A percentile compares a stretch with the other conserved stretches of the same genome.
These are phyloP conservation scores for Pichia cactophila DNA, from an alignment of 1,139 yeast species.

Conservation along the genomic window DNA sequence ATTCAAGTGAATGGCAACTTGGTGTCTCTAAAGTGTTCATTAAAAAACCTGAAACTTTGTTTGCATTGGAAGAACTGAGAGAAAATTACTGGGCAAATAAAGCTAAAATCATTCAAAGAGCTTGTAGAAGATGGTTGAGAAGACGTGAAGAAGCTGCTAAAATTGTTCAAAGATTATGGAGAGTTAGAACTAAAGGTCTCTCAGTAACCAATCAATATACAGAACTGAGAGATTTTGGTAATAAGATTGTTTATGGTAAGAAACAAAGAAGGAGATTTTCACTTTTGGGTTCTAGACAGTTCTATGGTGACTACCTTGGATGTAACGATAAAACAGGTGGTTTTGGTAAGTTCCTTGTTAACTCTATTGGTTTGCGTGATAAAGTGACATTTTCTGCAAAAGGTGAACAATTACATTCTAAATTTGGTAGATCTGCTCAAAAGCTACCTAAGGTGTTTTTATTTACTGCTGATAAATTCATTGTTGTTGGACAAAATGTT, in stretches of 20 bases:
- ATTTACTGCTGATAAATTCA: constrained; percentile 51
- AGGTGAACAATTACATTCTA: constrained; percentile 75
- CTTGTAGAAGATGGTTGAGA: constrained; percentile 82
- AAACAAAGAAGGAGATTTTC: constrained; percentile 91
- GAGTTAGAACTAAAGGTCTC: constrained; percentile 63
- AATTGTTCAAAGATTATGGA: constrained; percentile 78
- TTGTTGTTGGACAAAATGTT: constrained; percentile 61
- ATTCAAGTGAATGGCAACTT: constrained; percentile 75
- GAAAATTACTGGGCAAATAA: constrained; percentile 97
- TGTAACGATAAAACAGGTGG: constrained; percentile 74
- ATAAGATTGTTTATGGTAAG: constrained; percentile 55
- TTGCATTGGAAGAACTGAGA: constrained; percentile 93
- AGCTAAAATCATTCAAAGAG: constrained; percentile 97
- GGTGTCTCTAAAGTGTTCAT: constrained; percentile 95
- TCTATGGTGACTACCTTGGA: constrained; percentile 86
- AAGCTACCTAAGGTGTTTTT: constrained; percentile 68
- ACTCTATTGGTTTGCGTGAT: constrained; percentile 64
- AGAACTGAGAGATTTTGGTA: constrained; percentile 80
- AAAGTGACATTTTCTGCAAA: constrained; percentile 68
- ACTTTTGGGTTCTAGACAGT: constrained; percentile 83
- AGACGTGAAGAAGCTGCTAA: constrained; percentile 84
- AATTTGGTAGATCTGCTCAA: constrained; percentile 88
- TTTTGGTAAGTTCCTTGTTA: constrained; percentile 42
- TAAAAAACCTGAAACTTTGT: constrained; percentile 93
- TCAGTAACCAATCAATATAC: constrained; percentile 50